Percentiles rank a stretch among this genome's conserved stretches.
These are phyloP conservation scores for Zygosaccharomyces pseudorouxii DNA, from an alignment of 805 yeast species.

Conservation along the genomic window DNA sequence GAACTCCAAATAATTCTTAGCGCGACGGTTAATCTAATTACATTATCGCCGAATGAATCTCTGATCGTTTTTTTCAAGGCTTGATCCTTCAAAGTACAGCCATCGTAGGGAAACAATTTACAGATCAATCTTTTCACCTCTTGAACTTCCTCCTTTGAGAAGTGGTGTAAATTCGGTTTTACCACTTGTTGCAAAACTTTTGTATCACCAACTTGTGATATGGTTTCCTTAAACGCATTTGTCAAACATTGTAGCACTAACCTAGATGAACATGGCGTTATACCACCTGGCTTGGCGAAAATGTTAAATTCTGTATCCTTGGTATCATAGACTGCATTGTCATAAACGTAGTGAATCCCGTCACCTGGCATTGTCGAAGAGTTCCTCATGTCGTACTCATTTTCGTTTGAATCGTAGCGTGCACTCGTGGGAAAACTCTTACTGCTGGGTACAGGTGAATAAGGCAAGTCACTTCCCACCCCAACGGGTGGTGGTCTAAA, in stretches of 20 bases:
- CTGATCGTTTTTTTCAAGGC: conserved; percentile 26
- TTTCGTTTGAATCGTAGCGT: neutral
- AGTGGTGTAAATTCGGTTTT: conserved; percentile 36
- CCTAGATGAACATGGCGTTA: conserved; percentile 35
- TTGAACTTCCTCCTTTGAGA: conserved; percentile 30
- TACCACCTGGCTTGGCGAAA: conserved; percentile 19
- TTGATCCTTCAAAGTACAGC: conserved; percentile 36
- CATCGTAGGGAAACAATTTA: conserved; percentile 36
- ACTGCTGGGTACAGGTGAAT: conserved; percentile 2
- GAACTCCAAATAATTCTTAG: conserved; percentile 35
- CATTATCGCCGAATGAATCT: conserved; percentile 17
- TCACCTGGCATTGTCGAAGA: conserved; percentile 7
- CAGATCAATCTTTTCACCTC: conserved; percentile 28
- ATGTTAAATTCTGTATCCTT: conserved; percentile 16
- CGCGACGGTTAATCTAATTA: conserved; percentile 29
- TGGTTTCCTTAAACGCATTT: conserved; percentile 27
- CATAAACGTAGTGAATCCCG: conserved; percentile 32
- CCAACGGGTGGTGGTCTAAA: neutral
- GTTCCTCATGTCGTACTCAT: neutral
- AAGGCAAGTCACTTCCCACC: neutral
- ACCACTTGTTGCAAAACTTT: conserved; percentile 32
- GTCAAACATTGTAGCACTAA: conserved; percentile 36
- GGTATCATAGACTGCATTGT: conserved; percentile 27
- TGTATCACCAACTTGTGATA: conserved; percentile 18
- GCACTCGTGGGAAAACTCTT: conserved; percentile 1